Base-by-base conservation (phyloP, 768 basidiomycete genomes). In the Calocybe indica region DNA sequence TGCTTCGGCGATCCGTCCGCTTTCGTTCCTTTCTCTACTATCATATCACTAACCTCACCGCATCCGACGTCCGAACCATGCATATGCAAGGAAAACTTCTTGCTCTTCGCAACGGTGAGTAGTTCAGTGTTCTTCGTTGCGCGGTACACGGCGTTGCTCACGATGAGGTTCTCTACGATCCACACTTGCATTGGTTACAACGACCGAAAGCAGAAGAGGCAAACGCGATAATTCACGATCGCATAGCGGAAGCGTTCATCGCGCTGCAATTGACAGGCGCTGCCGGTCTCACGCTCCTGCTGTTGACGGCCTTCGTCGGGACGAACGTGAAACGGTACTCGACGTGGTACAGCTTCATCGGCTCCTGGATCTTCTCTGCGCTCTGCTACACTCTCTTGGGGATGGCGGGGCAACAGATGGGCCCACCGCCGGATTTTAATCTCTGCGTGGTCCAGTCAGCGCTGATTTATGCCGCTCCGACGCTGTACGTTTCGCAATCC, bases 291-390 rank as follows among this genome's bases (percentile, higher is more conserved):
- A 39, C 55, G 15, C 33, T 64, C 37, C 52, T 65, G 37, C 34
- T 62, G 30, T 40, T 62, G 36, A 68, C 66, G 8, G 64, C 65
- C 0, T 12, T 55, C 10, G 32, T 55, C 12, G 58, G 59, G 15
- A 58, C 43, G n/a, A 44, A 41, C 8, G 57, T 68, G 45, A 63
- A 62, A 35, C 59, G 64, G 40, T 59, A 60, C 48, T 47, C 61
- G n/a, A 65, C 64, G 1, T 68, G 63, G 64, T 65, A 64, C 47
- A 62, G 59, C 45, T 67, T 68, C 48, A 53, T 55, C 29, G 37
- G 46, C 5, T 58, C 60, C 14, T 68, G 65, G 65, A 60, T 65
- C 31, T 11, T 65, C 33, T 65, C 62, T 3, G 52, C 53, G 22
- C 33, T 61, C 14, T 65, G 61, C 9, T 68, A 66, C 39, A 60